Base-by-base conservation (phyloP, 495 filamentous ascomycete genomes). In the Penicillium taxi region DNA sequence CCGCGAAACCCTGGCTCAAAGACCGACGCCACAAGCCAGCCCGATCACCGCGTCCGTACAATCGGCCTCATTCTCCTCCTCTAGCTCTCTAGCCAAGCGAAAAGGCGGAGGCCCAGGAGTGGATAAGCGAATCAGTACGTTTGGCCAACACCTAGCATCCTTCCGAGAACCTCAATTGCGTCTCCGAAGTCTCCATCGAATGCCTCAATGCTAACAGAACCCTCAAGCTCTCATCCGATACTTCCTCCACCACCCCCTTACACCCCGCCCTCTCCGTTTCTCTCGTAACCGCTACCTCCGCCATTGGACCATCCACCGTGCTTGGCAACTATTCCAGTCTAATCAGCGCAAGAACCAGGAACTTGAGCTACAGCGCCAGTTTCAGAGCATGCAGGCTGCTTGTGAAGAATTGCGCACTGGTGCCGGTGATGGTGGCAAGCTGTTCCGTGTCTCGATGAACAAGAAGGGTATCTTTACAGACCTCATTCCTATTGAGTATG, bases 241-340 rank as follows among this genome's bases (percentile, higher is more conserved):
- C 63, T 73, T 76, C 61, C 75, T 82, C 41, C 42, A 59, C 37
- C 79, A 84, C 58, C 74, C 77, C 23, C 58, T 70, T 29, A 80
- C 74, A 16, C 85, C 85, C 0, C 78, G 84, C 2, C 87, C 89
- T 2, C 74, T 96, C 45, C 77, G 84, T 43, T 82, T 94, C 73
- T 84, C 77, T 17, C 86, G 89, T 45, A 83, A 82, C 66, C 82
- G 91, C 37, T 74, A 77, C 66, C 81, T 96, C 47, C 84, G 91
- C 16, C 91, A 99, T 70, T 99, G 93, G 91, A 95, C 91, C 35
- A 96, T 99, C 69, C 89, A 96, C 67, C 87, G 91, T 47, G 91
- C 89, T 14, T 96, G 86, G 82, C 68, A 82, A 41, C 60, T 94
- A 27, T 78, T 77, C 64, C 75, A 76, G 48, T 68, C 75, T 36